These are phyloP conservation scores for Besnoitia besnoiti DNA, from an alignment of 169 alveolate genomes.

Conservation along the genomic window DNA sequence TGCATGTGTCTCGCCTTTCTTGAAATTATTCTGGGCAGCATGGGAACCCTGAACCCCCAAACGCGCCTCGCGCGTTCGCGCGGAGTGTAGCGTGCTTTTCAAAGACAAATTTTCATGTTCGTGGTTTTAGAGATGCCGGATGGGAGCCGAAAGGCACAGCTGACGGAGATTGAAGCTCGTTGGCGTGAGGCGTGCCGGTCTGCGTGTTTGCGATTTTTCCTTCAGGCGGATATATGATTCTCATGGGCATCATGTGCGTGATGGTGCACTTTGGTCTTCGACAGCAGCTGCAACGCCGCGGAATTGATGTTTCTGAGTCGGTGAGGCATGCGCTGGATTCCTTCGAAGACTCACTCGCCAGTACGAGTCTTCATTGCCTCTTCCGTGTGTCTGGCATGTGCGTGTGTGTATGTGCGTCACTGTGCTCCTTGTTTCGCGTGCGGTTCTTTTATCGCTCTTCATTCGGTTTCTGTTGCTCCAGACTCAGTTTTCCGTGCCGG, in stretches of 20 bases:
- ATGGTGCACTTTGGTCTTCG: conserved; percentile 66
- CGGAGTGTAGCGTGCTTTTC: no score
- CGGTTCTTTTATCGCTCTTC: background rate
- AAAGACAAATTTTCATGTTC: no score
- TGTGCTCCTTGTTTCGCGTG: background rate
- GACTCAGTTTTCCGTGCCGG: no score
- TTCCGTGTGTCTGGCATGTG: background rate
- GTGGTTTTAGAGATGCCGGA: no score
- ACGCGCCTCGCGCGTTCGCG: no score
- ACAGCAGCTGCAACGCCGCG: conserved; percentile 57
- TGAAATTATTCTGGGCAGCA: no score
- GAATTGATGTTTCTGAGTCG: conserved; percentile 46
- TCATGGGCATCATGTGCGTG: conserved; percentile 65
- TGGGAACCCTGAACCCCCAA: no score
- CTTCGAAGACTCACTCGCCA: no score
- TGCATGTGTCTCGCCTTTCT: no score
- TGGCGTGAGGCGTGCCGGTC: background rate
- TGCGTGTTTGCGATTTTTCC: background rate
- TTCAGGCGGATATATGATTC: conserved; percentile 59
- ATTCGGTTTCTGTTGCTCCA: background rate
- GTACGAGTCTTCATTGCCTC: background rate
- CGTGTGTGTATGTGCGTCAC: background rate
- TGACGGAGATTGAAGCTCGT: no score
- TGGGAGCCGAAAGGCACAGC: no score
- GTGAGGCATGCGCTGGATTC: background rate